Base-by-base conservation (phyloP, 1,139 yeast species). In the Hanseniaspora uvarum region DNA sequence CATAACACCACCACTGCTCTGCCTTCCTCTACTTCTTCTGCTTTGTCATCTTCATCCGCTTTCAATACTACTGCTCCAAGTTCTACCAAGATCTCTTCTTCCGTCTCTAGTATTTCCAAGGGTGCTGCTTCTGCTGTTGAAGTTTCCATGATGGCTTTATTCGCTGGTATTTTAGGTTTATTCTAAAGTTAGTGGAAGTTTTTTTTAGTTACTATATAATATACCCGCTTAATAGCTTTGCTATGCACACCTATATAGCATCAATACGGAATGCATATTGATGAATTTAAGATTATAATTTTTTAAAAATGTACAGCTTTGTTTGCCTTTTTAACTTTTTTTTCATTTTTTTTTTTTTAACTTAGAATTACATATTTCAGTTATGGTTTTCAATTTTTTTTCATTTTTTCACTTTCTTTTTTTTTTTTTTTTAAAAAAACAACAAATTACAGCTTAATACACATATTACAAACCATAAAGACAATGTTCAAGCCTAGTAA, bases 151-250 rank as follows among this genome's bases (percentile, higher is more conserved):
- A 51, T 62, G 16, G 64, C 66, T 54, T 68, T 68, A 30, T 48
- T 65, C 19, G 65, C 65, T 38, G 67, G 65, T 50, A 71, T 67
- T 55, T 70, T 68, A 60, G 63, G 64, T 49, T 60, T 66, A 58
- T 58, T 65, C 39, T 63, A 57, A 31, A 31, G 34, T 11, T 12
- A 31, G 16, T 31, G 34, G n/a, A 31, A 31, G 7, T 28, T 28
- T 12, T 10, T n/a, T 10, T 28, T 12, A 4, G 31, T 6, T 28
- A 4, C 7, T 12, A 28, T 28, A 6, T 28, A 28, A 31, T 11
- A 31, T 31, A 31, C 34, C 34, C 34, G 8, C 8, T 4, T 3
- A 28, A 28, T 28, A 4, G 31, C 31, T 28, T 28, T 28, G 12
- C n/a, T n/a, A n/a, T n/a, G n/a, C n/a, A n/a, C n/a, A n/a, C n/a